Percentiles rank a stretch among this genome's conserved stretches.
Conservation (phyloP, 768 basidiomycete genomes). For the Calocybe indica region DNA sequence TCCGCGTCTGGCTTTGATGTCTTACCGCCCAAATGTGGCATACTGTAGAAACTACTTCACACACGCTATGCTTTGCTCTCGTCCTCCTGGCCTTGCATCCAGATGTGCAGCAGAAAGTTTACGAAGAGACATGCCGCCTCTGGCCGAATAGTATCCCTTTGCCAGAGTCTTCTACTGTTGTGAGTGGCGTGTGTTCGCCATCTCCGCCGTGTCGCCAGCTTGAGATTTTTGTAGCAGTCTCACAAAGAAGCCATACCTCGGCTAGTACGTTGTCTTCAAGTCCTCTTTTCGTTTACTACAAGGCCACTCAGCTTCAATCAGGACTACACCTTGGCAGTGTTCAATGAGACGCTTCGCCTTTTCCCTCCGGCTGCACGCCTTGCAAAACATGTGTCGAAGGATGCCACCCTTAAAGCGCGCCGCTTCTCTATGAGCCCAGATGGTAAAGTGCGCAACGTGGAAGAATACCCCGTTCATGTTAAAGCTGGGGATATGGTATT, state of each 20-base stretch:
- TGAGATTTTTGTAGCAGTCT: conserved; percentile 18
- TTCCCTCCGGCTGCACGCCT: conserved; percentile 33
- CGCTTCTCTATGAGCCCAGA: conserved; percentile 20
- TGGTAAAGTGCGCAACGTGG: conserved; percentile 15
- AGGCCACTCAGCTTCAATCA: conserved; percentile 8
- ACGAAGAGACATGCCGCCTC: conserved; percentile 30
- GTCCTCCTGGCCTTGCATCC: conserved; percentile 44
- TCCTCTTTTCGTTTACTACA: neutral
- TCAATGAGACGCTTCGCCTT: conserved; percentile 41
- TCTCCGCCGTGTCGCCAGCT: neutral
- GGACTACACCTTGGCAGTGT: conserved; percentile 36
- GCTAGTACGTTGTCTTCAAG: conserved; percentile 18
- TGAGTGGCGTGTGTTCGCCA: conserved; percentile 1
- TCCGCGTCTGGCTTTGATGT: too few relatives aligned
- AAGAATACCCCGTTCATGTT: conserved; percentile 27
- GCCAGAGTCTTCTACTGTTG: conserved; percentile 19
- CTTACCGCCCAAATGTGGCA: too few relatives aligned
- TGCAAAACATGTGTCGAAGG: conserved; percentile 23
- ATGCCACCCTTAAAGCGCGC: conserved; percentile 27
- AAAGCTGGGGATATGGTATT: conserved; percentile 31
- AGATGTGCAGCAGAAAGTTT: conserved; percentile 39
- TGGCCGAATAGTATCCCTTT: conserved; percentile 33
- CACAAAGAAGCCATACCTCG: conserved; percentile 32
- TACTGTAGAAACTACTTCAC: conserved; percentile 38
- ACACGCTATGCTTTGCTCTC: conserved; percentile 37